A percentile compares a stretch with the other conserved stretches of the same genome.
Conservation (phyloP, 2,329 filamentous ascomycete genomes). For the Paradendryphiella salina region DNA sequence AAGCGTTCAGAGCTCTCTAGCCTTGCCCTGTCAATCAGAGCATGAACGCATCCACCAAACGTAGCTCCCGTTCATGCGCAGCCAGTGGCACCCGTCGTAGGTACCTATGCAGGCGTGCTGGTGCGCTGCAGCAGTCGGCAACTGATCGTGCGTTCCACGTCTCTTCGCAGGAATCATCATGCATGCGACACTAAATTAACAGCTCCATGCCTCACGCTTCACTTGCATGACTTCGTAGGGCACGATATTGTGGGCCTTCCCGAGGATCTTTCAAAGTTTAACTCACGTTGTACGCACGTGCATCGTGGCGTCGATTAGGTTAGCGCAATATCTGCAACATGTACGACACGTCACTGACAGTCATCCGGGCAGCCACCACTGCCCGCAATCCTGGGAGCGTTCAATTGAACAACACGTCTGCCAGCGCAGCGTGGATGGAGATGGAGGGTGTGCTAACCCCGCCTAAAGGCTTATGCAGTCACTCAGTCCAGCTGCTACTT, state of each 20-base stretch:
- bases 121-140: slow-evolving; percentile 9
- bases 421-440: slow-evolving; percentile 30
- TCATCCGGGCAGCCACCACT: slow-evolving; percentile 24
- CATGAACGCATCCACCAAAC: slow-evolving; percentile 1
- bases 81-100: slow-evolving; percentile 5
- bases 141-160: slow-evolving; percentile 2
- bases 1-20: neutral
- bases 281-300: slow-evolving; percentile 13
- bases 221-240: slow-evolving; percentile 6
- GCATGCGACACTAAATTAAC: slow-evolving; percentile 6
- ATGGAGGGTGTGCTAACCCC: slow-evolving; percentile 26
- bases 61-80: slow-evolving; percentile 10
- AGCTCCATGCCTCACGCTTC: slow-evolving; percentile 6
- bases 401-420: slow-evolving; percentile 34
- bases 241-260: slow-evolving; percentile 11
- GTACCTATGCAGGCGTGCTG: slow-evolving; percentile 2
- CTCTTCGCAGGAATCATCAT: slow-evolving; percentile 1
- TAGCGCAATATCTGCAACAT: slow-evolving; percentile 22
- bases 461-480: slow-evolving; percentile 21
- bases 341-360: slow-evolving; percentile 31
- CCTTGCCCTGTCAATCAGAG: neutral
- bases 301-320: slow-evolving; percentile 13
- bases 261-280: slow-evolving; percentile 9
- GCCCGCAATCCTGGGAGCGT: slow-evolving; percentile 16
- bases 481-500: slow-evolving; percentile 12